Evolutionary conservation across 768 basidiomycete genomes (phyloP).

Genomic region (Collybia sp.): DNA sequence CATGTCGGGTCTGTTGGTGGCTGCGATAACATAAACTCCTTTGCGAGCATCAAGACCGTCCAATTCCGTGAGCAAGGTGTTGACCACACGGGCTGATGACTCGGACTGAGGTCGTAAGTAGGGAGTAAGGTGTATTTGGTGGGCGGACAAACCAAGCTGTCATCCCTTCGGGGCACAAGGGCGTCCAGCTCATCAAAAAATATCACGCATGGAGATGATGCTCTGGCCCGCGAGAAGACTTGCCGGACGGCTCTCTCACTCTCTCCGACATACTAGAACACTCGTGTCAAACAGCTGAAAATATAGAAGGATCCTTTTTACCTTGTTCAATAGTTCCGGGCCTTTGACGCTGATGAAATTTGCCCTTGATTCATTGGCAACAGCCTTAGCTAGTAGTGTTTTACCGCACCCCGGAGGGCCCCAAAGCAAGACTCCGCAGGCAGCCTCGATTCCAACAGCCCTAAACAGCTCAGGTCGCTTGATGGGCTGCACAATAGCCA

Average conservation of each 20-base stretch:
- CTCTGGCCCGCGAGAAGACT: constrained; percentile 90
- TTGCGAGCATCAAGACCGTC: constrained; percentile 87
- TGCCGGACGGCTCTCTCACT: constrained; percentile 93
- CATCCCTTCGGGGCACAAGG: constrained; percentile 85
- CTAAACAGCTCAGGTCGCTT: constrained; percentile 84
- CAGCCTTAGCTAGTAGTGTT: constrained; percentile 93
- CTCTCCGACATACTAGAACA: constrained; percentile 87
- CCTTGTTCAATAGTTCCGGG: constrained; percentile 96
- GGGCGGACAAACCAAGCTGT: constrained; percentile 62
- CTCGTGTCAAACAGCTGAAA: neutral
- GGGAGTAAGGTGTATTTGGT: neutral
- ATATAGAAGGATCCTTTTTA: constrained; percentile 21
- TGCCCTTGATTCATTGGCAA: constrained; percentile 92
- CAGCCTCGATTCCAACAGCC: constrained; percentile 83
- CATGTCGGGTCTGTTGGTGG: constrained; percentile 95
- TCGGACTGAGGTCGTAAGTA: constrained; percentile 57
- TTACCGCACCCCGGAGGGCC: constrained; percentile 99
- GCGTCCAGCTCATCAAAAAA: constrained; percentile 97
- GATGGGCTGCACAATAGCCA: constrained; percentile 97
- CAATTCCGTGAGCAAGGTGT: constrained; percentile 90
- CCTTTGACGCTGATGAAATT: constrained; percentile 99
- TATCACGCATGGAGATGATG: constrained; percentile 91
- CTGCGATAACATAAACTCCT: constrained; percentile 89
- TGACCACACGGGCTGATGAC: constrained; percentile 89
- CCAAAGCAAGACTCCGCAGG: constrained; percentile 96